Conservation (phyloP, 2,329 filamentous ascomycete species). For the Trichophaea hybrida region DNA sequence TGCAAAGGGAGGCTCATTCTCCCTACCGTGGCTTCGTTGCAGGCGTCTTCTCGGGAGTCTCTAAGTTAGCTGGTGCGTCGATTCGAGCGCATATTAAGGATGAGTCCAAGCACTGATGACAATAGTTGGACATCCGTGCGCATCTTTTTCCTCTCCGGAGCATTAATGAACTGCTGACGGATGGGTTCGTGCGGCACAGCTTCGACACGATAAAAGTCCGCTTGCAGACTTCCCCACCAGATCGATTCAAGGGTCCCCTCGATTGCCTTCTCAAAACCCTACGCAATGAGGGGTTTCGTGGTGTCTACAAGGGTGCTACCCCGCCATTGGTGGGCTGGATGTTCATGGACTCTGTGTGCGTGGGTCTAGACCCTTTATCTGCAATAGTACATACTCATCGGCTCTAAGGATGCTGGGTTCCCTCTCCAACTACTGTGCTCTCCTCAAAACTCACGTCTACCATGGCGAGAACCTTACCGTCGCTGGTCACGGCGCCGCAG, state of each 20-base stretch:
- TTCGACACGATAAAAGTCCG: slow-evolving; percentile 98
- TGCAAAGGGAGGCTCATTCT: slow-evolving; percentile 29
- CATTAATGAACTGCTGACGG: slow-evolving; percentile 5
- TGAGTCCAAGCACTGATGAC: neutral
- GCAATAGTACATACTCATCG: slow-evolving; percentile 10
- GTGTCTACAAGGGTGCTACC: slow-evolving; percentile 86
- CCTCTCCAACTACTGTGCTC: slow-evolving; percentile 72
- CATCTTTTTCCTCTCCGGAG: slow-evolving; percentile 10
- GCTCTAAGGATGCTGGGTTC: slow-evolving; percentile 63
- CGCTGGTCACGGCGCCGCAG: slow-evolving; percentile 74
- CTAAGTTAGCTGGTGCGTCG: slow-evolving; percentile 66
- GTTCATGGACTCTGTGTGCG: slow-evolving; percentile 70
- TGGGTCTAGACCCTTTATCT: neutral
- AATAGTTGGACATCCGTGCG: slow-evolving; percentile 45
- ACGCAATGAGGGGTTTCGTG: slow-evolving; percentile 66
- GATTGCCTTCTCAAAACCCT: slow-evolving; percentile 77
- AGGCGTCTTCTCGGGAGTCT: slow-evolving; percentile 86
- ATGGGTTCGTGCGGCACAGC: slow-evolving; percentile 30
- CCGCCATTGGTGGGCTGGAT: slow-evolving; percentile 94
- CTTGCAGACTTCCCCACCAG: slow-evolving; percentile 64
- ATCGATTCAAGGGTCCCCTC: slow-evolving; percentile 71
- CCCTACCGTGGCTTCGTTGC: slow-evolving; percentile 95
- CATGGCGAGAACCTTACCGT: slow-evolving; percentile 47
- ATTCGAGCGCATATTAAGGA: neutral
- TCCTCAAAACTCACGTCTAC: slow-evolving; percentile 39